Evolutionary conservation across 1,284 basidiomycete species (phyloP).

Genomic region (Cryptococcus sp.): DNA sequence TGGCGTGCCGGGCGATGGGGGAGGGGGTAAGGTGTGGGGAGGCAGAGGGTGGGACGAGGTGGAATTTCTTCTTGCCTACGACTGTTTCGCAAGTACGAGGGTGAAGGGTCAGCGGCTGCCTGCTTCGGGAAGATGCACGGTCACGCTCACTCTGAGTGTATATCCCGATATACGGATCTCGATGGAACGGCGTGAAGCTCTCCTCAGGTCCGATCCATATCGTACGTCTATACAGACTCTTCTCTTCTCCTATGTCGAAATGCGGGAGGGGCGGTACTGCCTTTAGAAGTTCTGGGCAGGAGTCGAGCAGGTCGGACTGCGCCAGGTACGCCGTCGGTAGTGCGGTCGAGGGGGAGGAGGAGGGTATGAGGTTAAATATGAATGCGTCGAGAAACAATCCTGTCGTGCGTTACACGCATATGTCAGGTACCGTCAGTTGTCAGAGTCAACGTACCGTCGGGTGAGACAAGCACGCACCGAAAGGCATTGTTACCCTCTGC

Average conservation of each 20-base stretch:
- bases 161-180: constrained; percentile 44
- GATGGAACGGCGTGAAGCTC: constrained; percentile 45
- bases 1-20: constrained; percentile 23
- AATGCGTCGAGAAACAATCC: constrained; percentile 47
- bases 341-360: constrained; percentile 15
- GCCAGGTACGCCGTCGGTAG: constrained; percentile 44
- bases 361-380: constrained; percentile 36
- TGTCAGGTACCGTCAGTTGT: neutral
- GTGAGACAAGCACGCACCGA: constrained; percentile 25
- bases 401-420: constrained; percentile 6
- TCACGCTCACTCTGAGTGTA: constrained; percentile 38
- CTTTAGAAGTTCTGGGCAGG: constrained; percentile 12
- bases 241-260: constrained; percentile 23
- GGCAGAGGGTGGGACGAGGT: constrained; percentile 35
- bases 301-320: constrained; percentile 38
- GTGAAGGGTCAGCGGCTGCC: neutral
- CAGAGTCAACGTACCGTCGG: no score
- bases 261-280: constrained; percentile 31
- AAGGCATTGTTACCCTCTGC: constrained; percentile 38
- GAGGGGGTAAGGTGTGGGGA: constrained; percentile 22
- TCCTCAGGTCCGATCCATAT: constrained; percentile 43
- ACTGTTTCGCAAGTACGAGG: constrained; percentile 21
- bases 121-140: neutral
- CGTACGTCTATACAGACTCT: constrained; percentile 36
- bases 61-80: constrained; percentile 38